Percentiles rank a stretch among this genome's conserved stretches.
Evolutionary conservation across 257 asterid species (phyloP).

Genomic region (Misopates orontium): DNA sequence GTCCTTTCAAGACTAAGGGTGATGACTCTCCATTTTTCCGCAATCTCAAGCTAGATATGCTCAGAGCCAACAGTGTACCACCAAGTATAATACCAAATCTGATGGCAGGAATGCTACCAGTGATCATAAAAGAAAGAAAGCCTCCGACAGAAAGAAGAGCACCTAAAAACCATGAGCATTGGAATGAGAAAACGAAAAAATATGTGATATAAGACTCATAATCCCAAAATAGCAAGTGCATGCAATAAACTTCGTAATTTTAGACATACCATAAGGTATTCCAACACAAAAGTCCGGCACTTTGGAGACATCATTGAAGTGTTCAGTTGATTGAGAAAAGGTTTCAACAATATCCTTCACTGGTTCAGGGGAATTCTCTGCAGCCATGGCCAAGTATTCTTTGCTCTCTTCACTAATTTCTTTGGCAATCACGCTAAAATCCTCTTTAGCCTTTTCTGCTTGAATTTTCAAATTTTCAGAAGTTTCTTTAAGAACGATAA

Average conservation of each 20-base stretch:
- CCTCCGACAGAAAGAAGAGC: constrained; percentile 73
- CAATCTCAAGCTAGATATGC: constrained; percentile 61
- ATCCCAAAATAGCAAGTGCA: too few species aligned
- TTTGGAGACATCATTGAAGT: constrained; percentile 40
- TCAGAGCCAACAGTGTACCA: constrained; percentile 74
- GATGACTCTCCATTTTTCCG: constrained; percentile 70
- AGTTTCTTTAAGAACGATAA: constrained; percentile 59
- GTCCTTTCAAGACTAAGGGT: constrained; percentile 70
- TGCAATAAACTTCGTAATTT: not conserved
- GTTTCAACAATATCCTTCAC: constrained; percentile 83
- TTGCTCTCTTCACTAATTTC: constrained; percentile 78
- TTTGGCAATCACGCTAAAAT: constrained; percentile 38
- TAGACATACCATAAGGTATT: constrained; percentile 78
- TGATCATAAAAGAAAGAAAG: constrained; percentile 50
- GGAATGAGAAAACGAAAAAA: constrained; percentile 23
- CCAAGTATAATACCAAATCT: constrained; percentile 90
- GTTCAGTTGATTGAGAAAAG: constrained; percentile 63
- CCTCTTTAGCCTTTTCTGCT: constrained; percentile 65
- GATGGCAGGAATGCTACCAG: constrained; percentile 42
- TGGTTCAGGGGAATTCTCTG: constrained; percentile 75
- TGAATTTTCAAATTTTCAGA: constrained; percentile 74
- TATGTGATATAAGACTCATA: constrained; percentile 3
- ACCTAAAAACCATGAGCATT: constrained; percentile 47
- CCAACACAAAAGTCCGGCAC: constrained; percentile 81
- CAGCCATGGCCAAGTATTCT: constrained; percentile 61